phyloP scores from a whole-genome alignment of 2,329 filamentous ascomycete species.

The Fusarium sp. region DNA sequence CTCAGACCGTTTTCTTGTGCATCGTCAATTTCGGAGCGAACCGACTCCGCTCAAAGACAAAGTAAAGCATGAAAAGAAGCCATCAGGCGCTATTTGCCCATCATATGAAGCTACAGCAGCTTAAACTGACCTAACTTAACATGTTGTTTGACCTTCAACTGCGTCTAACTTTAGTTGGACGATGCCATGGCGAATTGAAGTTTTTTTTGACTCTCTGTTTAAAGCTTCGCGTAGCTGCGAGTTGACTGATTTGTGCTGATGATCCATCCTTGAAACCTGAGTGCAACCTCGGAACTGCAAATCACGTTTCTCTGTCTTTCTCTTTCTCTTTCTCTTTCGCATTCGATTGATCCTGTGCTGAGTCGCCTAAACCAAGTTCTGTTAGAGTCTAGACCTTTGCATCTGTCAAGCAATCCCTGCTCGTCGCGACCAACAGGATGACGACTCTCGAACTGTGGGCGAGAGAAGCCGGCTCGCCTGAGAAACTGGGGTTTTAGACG shows the following conservation, averaged over 20 bases:
- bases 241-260: no score
- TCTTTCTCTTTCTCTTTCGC: neutral
- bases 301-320: neutral
- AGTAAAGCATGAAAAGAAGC: constrained; percentile 16
- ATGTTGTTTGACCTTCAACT: no score
- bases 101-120: constrained; percentile 12
- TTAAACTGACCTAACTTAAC: neutral
- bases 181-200: no score
- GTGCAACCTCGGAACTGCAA: constrained; percentile 24
- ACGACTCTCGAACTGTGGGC: neutral
- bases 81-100: constrained; percentile 18
- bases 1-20: neutral
- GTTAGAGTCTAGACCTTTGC: constrained; percentile 19
- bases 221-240: no score
- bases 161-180: no score
- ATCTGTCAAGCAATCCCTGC: constrained; percentile 24
- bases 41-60: constrained; percentile 1
- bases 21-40: neutral
- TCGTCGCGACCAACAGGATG: constrained; percentile 17
- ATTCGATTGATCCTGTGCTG: neutral
- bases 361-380: constrained; percentile 18
- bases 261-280: constrained; percentile 6
- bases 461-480: constrained; percentile 20
- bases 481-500: constrained; percentile 31
- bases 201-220: no score